Base-by-base conservation (phyloP, 257 asterid species). In the Osmanthus fragrans region DNA sequence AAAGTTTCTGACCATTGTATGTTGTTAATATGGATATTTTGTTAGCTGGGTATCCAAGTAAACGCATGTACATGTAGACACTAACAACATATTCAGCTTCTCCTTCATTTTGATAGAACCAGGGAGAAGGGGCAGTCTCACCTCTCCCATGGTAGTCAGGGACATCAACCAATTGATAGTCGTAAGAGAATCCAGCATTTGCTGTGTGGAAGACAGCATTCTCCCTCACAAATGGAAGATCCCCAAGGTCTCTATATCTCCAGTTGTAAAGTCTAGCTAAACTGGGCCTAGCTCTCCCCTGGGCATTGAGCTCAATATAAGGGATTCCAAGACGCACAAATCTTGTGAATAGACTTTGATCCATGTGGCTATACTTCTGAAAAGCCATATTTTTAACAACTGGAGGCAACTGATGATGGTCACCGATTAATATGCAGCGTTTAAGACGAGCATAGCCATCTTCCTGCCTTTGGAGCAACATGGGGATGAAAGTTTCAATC, bases 321-420 rank as follows among this genome's bases (percentile, higher is more conserved):
- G 99, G 99, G 80, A 93, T 90, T 70, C 98, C 99, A 39, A 93
- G 84, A 70, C 99, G 96, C 49, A 96, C 98, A 77, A 96, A 96
- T 89, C 99, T 90, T 32, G 99, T 93, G 82, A 96, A 96, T 54
- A 96, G 89, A 79, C 99, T 96, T 85, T 96, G 99, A 84, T 96
- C 99, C 99, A 96, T 96, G 84, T 96, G 99, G 79, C 99, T 96
- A 89, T 96, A 96, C 89, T 96, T 96, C 91, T 96, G 99, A 79
- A 96, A 96, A 83, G 99, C 99, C 99, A 96, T 96, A 84, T 96
- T 96, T 87, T 96, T 96, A 81, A 96, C 99, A 65, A 96, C 99
- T 79, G 99, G 99, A 64, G 99, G 99, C 82, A 96, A 85, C 81
- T 96, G 98, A 80, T 96, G 99, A 89, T 96, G 99, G 82, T 96